These are phyloP conservation scores for Logfia minima DNA, from an alignment of 129 eudicot species.

Conservation along the genomic window DNA sequence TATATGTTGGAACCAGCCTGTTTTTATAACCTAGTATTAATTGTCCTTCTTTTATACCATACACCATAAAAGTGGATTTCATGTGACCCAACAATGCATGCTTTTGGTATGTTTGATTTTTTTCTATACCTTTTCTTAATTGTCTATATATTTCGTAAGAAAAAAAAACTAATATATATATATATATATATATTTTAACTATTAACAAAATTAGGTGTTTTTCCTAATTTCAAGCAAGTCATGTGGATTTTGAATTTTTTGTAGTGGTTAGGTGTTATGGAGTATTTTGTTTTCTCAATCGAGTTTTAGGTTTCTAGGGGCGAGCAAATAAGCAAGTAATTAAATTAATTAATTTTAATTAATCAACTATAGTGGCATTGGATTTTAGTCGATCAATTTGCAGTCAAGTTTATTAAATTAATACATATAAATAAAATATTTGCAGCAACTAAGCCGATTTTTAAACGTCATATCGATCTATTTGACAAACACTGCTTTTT, in stretches of 20 bases:
- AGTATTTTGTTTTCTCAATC: too few relatives aligned
- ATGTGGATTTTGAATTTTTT: too few relatives aligned
- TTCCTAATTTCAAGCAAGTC: too few relatives aligned
- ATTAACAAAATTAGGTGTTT: not conserved
- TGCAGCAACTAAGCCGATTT: constrained; percentile 3
- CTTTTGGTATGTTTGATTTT: constrained; percentile 19
- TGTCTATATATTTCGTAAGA: not conserved
- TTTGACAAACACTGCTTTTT: not conserved
- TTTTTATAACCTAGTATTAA: constrained; percentile 15
- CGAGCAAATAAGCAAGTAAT: not conserved
- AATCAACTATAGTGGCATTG: not conserved
- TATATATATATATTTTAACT: not conserved
- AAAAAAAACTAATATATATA: not conserved
- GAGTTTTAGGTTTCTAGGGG: too few relatives aligned
- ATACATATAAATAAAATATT: not conserved
- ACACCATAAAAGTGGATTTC: constrained; percentile 38
- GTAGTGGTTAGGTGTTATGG: too few relatives aligned
- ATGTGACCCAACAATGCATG: constrained; percentile 31
- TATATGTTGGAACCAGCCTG: constrained; percentile 26
- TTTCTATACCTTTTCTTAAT: not conserved
- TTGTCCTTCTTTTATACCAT: constrained; percentile 29
- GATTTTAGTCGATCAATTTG: not conserved
- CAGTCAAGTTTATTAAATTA: not conserved
- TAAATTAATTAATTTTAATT: not conserved
- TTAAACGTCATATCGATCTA: not conserved